These are phyloP conservation scores for Blechomonas ayalai DNA, from an alignment of 208 protist species.

Conservation along the genomic window DNA sequence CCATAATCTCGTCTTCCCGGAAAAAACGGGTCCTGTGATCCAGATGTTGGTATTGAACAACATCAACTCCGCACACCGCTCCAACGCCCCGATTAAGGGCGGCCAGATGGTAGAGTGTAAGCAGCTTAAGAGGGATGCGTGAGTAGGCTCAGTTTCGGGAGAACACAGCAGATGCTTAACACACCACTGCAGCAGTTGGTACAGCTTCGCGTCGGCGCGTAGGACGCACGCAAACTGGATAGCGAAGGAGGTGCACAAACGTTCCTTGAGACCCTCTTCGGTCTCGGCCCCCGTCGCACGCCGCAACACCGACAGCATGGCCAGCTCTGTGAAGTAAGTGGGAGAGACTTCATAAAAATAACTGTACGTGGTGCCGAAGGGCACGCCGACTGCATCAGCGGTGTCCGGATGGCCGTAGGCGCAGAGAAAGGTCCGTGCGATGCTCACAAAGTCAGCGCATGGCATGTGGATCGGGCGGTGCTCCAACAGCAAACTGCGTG, in stretches of 20 bases:
- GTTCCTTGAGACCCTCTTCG: constrained; percentile 10
- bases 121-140: background rate
- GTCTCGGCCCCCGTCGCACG: constrained; percentile 8
- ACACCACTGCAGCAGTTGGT: constrained; percentile 32
- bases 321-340: constrained; percentile 32
- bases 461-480: constrained; percentile 42
- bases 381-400: constrained; percentile 14
- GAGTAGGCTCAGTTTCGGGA: constrained; percentile 5
- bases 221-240: constrained; percentile 26
- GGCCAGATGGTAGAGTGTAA: background rate
- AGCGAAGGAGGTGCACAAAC: constrained; percentile 34
- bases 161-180: constrained; percentile 26
- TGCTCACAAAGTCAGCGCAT: constrained; percentile 17
- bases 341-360: constrained; percentile 38
- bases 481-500: constrained; percentile 17
- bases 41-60: constrained; percentile 35
- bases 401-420: constrained; percentile 26
- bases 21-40: constrained; percentile 57
- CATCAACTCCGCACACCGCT: constrained; percentile 50
- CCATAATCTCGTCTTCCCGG: constrained; percentile 68
- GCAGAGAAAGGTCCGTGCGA: constrained; percentile 38
- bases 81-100: constrained; percentile 9
- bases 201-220: constrained; percentile 21
- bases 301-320: constrained; percentile 31
- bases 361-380: constrained; percentile 49